Conservation (phyloP, 202 grass and related monocot species). For the Dendrocalamus latiflorus region DNA sequence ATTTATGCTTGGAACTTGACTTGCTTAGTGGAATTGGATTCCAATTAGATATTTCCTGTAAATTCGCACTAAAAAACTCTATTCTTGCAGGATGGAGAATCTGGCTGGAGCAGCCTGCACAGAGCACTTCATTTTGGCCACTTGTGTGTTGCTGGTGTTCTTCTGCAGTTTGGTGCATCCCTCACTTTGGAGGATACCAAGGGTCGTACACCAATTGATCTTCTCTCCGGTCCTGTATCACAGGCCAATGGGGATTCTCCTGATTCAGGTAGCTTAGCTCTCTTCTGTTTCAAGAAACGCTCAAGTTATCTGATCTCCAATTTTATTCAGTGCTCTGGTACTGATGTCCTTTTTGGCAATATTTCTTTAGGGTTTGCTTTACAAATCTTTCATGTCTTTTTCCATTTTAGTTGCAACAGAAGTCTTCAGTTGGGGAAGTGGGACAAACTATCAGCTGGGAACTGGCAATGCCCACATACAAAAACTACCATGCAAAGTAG, state of each 20-base stretch:
- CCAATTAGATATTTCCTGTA: neutral
- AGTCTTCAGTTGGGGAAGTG: constrained; percentile 98
- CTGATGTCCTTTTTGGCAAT: constrained; percentile 22
- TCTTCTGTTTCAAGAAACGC: neutral
- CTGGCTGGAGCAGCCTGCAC: constrained; percentile 96
- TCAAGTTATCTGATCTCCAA: neutral
- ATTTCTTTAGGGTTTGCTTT: constrained; percentile 36
- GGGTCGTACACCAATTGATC: constrained; percentile 79
- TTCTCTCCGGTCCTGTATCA: constrained; percentile 84
- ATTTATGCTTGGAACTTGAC: neutral
- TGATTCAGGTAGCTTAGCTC: constrained; percentile 64
- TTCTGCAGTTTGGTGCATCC: constrained; percentile 78
- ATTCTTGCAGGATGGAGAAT: constrained; percentile 83
- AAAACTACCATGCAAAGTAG: constrained; percentile 98
- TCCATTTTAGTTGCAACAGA: constrained; percentile 76
- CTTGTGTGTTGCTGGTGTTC: constrained; percentile 70
- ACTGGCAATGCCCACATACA: constrained; percentile 97
- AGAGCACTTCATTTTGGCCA: constrained; percentile 96
- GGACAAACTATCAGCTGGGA: constrained; percentile 96
- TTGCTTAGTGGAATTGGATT: neutral
- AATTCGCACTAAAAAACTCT: neutral
- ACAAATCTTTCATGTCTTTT: constrained; percentile 23
- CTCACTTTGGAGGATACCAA: constrained; percentile 87
- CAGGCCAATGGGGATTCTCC: constrained; percentile 50
- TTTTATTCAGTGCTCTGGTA: neutral